phyloP scores from a whole-genome alignment of 306 rosid species.

The Canavalia gladiata region DNA sequence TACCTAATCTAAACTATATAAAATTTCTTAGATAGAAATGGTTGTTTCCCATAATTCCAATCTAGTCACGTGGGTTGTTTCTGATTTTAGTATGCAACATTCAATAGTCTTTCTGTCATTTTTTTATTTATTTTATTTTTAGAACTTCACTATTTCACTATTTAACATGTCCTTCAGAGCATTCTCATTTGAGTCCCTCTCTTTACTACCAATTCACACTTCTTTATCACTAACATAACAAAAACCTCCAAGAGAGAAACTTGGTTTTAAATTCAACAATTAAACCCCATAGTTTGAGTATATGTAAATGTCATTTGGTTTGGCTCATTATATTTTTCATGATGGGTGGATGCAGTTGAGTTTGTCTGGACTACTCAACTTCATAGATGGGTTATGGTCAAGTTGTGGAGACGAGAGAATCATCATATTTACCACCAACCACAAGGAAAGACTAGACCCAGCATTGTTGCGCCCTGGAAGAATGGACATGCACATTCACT shows the following conservation, averaged over 20 bases:
- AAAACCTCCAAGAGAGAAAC: too few species aligned
- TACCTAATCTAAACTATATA: not conserved
- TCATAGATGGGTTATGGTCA: conserved; percentile 66
- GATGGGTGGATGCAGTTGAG: conserved; percentile 54
- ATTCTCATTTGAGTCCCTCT: not conserved
- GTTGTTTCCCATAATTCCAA: conserved; percentile 22
- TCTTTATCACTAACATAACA: too few species aligned
- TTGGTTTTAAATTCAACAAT: too few species aligned
- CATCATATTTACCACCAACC: conserved; percentile 87
- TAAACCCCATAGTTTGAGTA: too few species aligned
- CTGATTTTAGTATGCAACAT: conserved; percentile 16
- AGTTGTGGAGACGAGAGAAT: conserved; percentile 79
- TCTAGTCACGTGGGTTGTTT: conserved; percentile 9
- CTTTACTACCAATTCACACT: too few species aligned
- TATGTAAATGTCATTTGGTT: not conserved
- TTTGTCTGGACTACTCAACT: conserved; percentile 61
- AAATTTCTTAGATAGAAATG: not conserved
- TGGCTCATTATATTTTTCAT: not conserved
- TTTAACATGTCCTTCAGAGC: conserved; percentile 11
- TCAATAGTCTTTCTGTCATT: not conserved
- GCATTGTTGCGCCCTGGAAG: conserved; percentile 88
- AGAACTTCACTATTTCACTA: conserved; percentile 21
- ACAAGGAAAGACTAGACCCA: conserved; percentile 87
- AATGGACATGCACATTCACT: conserved; percentile 93
- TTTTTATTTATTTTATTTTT: not conserved